These are phyloP conservation scores for Neonectria ditissima DNA, from an alignment of 2,329 filamentous ascomycete species.

Conservation along the genomic window DNA sequence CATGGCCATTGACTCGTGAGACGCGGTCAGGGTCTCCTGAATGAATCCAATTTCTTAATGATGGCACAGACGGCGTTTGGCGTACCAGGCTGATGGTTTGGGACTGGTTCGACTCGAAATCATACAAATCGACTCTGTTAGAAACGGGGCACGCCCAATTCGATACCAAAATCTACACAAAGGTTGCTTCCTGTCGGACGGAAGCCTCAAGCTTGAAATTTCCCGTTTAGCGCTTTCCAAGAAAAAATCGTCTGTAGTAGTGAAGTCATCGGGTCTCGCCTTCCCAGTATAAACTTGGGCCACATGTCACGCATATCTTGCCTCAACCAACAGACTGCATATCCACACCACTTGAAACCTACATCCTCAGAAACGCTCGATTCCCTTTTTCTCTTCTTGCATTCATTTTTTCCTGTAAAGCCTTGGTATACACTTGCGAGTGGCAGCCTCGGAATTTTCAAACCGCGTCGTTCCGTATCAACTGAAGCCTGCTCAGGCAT, in stretches of 20 bases:
- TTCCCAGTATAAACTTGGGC: not conserved
- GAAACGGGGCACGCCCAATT: constrained; percentile 33
- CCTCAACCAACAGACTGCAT: not conserved
- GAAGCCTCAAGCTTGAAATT: not conserved
- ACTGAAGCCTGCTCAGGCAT: not conserved
- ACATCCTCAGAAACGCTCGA: not conserved
- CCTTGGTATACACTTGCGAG: too few relatives aligned
- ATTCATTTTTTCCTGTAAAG: not conserved
- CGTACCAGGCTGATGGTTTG: constrained; percentile 35
- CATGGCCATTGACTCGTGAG: constrained; percentile 76
- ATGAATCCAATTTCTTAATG: constrained; percentile 37
- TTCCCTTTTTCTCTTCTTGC: not conserved
- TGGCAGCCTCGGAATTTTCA: not conserved
- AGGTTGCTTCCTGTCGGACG: constrained; percentile 16
- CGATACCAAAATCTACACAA: constrained; percentile 41
- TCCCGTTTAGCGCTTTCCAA: not conserved
- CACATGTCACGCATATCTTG: not conserved
- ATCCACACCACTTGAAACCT: not conserved
- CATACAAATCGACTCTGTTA: constrained; percentile 36
- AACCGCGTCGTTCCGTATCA: not conserved
- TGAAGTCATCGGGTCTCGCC: not conserved
- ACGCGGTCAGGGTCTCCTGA: not conserved
- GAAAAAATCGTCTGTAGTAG: not conserved
- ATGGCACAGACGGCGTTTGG: constrained; percentile 42
- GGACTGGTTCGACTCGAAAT: constrained; percentile 40